A percentile compares a stretch with the other conserved stretches of the same genome.
Conservation (phyloP, 768 basidiomycete species). For the Leccinum disarticulatum region DNA sequence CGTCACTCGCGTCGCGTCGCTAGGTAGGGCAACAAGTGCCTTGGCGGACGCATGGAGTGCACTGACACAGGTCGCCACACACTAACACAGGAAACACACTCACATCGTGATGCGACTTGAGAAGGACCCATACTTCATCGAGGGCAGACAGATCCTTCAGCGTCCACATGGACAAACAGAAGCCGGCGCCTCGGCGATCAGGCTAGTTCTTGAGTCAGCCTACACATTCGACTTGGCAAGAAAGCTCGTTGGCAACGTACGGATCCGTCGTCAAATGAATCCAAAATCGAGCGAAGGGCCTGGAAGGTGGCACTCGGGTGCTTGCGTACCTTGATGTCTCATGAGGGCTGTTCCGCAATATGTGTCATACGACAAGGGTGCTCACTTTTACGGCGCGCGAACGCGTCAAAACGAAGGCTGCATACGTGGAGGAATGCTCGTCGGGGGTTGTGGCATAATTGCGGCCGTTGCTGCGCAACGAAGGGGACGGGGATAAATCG, state of each 20-base stretch:
- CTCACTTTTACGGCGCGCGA: conserved; percentile 57
- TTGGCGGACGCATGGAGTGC: conserved; percentile 5
- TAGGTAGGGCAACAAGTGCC: not conserved
- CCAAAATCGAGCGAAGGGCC: conserved; percentile 28
- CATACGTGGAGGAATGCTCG: conserved; percentile 14
- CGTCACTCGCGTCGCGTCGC: not conserved
- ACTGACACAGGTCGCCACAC: not conserved
- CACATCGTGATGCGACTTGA: conserved; percentile 62
- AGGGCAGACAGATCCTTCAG: conserved; percentile 35
- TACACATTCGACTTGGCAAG: not conserved
- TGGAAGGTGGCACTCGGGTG: conserved; percentile 20
- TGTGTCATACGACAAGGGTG: conserved; percentile 1
- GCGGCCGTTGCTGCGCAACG: conserved; percentile 8
- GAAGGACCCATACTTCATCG: conserved; percentile 55
- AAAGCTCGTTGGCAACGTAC: conserved; percentile 16
- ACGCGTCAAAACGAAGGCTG: conserved; percentile 48
- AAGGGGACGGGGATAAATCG: conserved; percentile 28
- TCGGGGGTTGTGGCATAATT: conserved; percentile 11
- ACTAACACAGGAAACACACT: conserved; percentile 20
- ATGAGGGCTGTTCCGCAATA: not conserved
- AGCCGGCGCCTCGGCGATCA: conserved; percentile 3
- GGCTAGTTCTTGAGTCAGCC: conserved; percentile 19
- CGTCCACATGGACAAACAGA: conserved; percentile 51
- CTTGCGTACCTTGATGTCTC: conserved; percentile 25
- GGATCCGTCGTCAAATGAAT: conserved; percentile 18